Conservation (phyloP, 441 rosid genomes). For the Manihot esculenta region DNA sequence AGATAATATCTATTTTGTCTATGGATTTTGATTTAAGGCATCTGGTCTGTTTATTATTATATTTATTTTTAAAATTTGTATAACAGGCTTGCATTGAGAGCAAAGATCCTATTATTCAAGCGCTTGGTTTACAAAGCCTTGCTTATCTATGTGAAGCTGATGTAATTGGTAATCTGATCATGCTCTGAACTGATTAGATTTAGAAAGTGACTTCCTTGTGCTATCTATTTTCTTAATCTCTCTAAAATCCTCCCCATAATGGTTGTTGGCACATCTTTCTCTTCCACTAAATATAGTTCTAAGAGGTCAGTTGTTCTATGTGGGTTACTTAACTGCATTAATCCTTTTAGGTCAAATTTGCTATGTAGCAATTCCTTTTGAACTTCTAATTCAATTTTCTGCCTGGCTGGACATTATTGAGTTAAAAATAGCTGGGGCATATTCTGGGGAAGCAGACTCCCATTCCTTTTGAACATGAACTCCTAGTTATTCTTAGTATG, state of each 20-base stretch:
- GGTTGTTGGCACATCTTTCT: background rate
- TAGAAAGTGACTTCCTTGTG: background rate
- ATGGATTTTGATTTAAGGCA: slow-evolving; percentile 19
- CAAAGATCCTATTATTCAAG: slow-evolving; percentile 64
- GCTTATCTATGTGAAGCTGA: slow-evolving; percentile 97
- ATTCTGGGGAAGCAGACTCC: background rate
- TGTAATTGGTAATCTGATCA: slow-evolving; percentile 62
- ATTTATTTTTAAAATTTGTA: slow-evolving; percentile 13
- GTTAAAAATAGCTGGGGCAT: no score
- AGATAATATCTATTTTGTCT: slow-evolving; percentile 22
- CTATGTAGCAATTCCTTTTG: background rate
- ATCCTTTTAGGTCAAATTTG: no score
- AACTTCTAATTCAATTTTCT: background rate
- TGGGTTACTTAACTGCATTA: no score
- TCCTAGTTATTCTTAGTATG: background rate
- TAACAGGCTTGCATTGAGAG: slow-evolving; percentile 88
- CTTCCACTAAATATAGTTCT: background rate
- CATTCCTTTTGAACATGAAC: background rate
- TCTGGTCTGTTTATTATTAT: slow-evolving; percentile 4
- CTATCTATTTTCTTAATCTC: background rate
- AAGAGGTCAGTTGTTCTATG: no score
- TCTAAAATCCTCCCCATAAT: background rate
- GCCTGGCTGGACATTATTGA: background rate
- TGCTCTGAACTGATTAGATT: slow-evolving; percentile 11
- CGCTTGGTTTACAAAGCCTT: slow-evolving; percentile 93